These are phyloP conservation scores for Eruca vesicaria DNA, from an alignment of 441 rosid species.

Conservation along the genomic window DNA sequence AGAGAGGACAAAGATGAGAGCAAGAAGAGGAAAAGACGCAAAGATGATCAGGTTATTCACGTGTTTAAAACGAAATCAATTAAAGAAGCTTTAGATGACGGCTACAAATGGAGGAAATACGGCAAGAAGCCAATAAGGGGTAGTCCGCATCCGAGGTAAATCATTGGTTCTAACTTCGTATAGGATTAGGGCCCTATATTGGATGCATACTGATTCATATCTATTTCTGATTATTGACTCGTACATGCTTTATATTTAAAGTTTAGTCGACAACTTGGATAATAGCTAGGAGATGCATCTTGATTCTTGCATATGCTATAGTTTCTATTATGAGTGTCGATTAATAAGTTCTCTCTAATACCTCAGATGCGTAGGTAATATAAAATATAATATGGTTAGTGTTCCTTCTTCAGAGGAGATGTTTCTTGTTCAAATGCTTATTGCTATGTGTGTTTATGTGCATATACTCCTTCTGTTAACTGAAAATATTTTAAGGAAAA, in stretches of 20 bases:
- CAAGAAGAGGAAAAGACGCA: slow-evolving; percentile 30
- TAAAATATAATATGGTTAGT: neutral
- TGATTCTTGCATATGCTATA: slow-evolving; percentile 6
- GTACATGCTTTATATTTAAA: neutral
- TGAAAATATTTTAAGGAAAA: neutral
- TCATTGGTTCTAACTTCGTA: neutral
- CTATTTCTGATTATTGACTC: neutral
- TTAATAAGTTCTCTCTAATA: neutral
- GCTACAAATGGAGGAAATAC: slow-evolving; percentile 35
- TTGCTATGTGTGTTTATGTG: neutral
- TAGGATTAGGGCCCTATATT: too few species aligned
- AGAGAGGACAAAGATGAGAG: slow-evolving; percentile 29
- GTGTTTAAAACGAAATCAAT: slow-evolving; percentile 15
- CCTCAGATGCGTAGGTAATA: slow-evolving; percentile 2
- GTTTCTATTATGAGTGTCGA: neutral
- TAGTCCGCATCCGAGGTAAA: slow-evolving; percentile 29
- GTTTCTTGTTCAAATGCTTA: slow-evolving; percentile 7
- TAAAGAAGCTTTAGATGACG: slow-evolving; percentile 16
- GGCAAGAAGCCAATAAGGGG: slow-evolving; percentile 34
- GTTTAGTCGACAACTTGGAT: neutral
- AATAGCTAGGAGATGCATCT: slow-evolving; percentile 7
- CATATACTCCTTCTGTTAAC: neutral
- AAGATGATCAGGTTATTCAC: slow-evolving; percentile 8
- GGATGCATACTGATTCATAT: neutral
- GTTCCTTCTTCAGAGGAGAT: slow-evolving; percentile 1